A percentile compares a stretch with the other conserved stretches of the same genome.
These are phyloP conservation scores for Penicillium aurantiogriseum DNA, from an alignment of 2,329 filamentous ascomycete genomes.

Conservation along the genomic window DNA sequence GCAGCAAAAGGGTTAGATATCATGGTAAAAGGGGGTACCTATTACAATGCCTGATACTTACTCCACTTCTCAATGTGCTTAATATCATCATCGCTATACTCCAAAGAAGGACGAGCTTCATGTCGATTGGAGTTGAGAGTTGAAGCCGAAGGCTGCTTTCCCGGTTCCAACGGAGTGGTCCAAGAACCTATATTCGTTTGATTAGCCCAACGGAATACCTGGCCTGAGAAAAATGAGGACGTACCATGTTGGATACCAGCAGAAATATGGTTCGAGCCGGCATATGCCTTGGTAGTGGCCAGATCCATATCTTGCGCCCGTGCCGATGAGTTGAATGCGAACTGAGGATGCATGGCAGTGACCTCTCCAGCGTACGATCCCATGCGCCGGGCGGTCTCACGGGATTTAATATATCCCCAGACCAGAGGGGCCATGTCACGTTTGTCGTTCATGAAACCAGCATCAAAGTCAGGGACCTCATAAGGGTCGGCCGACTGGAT, in stretches of 20 bases:
- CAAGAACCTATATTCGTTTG: constrained; percentile 49
- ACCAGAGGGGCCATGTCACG: constrained; percentile 82
- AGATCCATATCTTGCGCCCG: constrained; percentile 72
- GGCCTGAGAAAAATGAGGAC: not conserved
- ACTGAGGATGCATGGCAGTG: constrained; percentile 66
- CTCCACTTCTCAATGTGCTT: constrained; percentile 64
- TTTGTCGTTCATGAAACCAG: constrained; percentile 82
- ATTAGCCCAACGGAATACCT: not conserved
- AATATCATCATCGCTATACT: constrained; percentile 58
- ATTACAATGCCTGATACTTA: constrained; percentile 17
- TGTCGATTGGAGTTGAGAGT: constrained; percentile 65
- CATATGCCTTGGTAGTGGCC: constrained; percentile 71
- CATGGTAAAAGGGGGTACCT: not conserved
- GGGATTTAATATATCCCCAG: constrained; percentile 80
- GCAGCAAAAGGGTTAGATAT: not conserved
- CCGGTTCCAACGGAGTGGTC: constrained; percentile 60
- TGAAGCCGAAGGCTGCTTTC: constrained; percentile 50
- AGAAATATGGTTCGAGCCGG: constrained; percentile 67
- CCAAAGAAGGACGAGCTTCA: constrained; percentile 60
- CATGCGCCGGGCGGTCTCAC: constrained; percentile 77
- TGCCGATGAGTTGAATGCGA: constrained; percentile 67
- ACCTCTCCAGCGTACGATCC: constrained; percentile 75
- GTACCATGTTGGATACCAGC: constrained; percentile 70
- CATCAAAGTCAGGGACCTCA: constrained; percentile 72
- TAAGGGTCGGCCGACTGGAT: constrained; percentile 72